These are phyloP conservation scores for Scedosporium dehoogii DNA, from an alignment of 2,329 filamentous ascomycete genomes.

Conservation along the genomic window DNA sequence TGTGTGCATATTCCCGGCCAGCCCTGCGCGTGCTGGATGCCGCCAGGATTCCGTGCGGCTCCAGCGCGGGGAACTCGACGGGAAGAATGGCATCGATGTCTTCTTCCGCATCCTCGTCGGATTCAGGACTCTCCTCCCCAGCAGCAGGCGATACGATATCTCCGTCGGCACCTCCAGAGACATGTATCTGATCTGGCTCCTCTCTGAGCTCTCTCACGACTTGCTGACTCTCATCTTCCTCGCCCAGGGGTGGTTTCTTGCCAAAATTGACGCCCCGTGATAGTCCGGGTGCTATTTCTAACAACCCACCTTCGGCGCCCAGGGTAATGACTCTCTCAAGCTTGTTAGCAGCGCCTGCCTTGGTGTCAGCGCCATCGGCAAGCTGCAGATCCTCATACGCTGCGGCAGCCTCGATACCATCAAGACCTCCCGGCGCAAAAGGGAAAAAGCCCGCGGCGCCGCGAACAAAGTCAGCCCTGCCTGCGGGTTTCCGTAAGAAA, in stretches of 20 bases:
- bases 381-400: conserved; percentile 58
- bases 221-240: conserved; percentile 34
- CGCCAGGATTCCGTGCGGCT: conserved; percentile 69
- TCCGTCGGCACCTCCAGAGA: background rate
- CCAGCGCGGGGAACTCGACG: conserved; percentile 84
- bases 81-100: conserved; percentile 80
- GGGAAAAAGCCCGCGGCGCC: conserved; percentile 91
- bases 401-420: conserved; percentile 76
- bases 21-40: conserved; percentile 62
- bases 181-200: conserved; percentile 28
- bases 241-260: conserved; percentile 38
- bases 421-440: conserved; percentile 83
- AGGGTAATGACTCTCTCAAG: conserved; percentile 85
- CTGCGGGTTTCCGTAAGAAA: conserved; percentile 73
- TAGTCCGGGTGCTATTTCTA: conserved; percentile 77
- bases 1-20: conserved; percentile 90
- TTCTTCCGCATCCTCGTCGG: conserved; percentile 32
- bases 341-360: conserved; percentile 35
- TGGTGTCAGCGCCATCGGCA: conserved; percentile 26
- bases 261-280: conserved; percentile 65
- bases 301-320: conserved; percentile 62
- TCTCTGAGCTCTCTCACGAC: conserved; percentile 38
- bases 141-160: conserved; percentile 4
- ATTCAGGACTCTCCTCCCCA: conserved; percentile 19
- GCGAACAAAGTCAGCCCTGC: conserved; percentile 80